Conservation (phyloP, 2,329 filamentous ascomycete genomes). For the Chaetomiaceae sp. region DNA sequence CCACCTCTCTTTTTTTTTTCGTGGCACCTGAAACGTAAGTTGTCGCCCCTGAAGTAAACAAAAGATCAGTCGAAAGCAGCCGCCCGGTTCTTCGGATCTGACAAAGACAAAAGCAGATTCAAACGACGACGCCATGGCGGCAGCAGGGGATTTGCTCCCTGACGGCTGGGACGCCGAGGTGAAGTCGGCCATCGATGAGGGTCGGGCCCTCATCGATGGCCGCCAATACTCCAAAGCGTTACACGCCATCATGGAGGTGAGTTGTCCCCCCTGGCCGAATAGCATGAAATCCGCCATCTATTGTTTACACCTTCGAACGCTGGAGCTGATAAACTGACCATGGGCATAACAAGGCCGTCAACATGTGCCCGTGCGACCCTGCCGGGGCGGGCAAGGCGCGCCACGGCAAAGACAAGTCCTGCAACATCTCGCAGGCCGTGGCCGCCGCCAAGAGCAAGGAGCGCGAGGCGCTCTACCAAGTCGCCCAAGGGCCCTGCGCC, state of each 20-base stretch:
- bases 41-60: no score
- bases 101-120: no score
- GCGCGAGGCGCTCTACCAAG: constrained; percentile 10
- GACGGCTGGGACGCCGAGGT: background rate
- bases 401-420: constrained; percentile 24
- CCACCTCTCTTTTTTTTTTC: no score
- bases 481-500: constrained; percentile 15
- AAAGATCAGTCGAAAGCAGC: no score
- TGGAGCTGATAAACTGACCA: background rate
- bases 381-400: constrained; percentile 7
- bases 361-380: constrained; percentile 17
- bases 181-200: background rate
- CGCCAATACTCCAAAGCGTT: constrained; percentile 9
- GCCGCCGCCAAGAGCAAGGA: constrained; percentile 12
- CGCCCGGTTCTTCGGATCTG: no score
- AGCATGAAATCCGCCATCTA: no score
- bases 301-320: background rate
- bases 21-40: no score
- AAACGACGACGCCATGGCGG: constrained; percentile 1
- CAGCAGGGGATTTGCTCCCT: background rate
- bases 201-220: background rate
- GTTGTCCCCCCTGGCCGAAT: no score
- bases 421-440: constrained; percentile 26
- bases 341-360: constrained; percentile 10
- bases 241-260: constrained; percentile 8